phyloP scores from a whole-genome alignment of 2,329 filamentous ascomycete species.

The Arachnomyces sp. region DNA sequence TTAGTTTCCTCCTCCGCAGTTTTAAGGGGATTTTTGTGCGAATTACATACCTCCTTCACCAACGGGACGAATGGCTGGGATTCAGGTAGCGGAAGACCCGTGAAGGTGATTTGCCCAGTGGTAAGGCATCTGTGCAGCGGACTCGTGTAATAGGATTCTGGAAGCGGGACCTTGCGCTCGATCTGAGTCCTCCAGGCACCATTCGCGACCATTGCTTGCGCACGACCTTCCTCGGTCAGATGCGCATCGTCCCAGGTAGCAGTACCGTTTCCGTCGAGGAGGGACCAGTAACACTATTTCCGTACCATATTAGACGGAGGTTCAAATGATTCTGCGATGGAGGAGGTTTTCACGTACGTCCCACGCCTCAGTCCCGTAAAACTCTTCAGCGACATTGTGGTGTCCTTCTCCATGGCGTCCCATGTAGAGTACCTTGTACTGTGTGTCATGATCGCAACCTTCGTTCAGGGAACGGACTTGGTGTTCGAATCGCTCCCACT shows the following conservation, averaged over 20 bases:
- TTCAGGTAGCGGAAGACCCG: conserved; percentile 37
- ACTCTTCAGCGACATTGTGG: conserved; percentile 53
- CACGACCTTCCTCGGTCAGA: conserved; percentile 44
- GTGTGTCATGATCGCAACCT: conserved; percentile 26
- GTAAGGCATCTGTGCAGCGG: conserved; percentile 51
- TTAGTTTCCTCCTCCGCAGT: too few species aligned
- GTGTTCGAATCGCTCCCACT: conserved; percentile 48
- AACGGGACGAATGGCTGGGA: conserved; percentile 43
- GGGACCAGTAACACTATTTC: conserved; percentile 48
- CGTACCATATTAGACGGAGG: neutral
- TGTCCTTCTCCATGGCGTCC: conserved; percentile 54
- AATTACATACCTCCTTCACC: conserved; percentile 44
- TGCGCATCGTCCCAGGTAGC: conserved; percentile 51
- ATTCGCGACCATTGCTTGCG: conserved; percentile 40
- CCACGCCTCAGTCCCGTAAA: conserved; percentile 52
- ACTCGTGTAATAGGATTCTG: conserved; percentile 49
- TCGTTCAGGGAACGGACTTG: conserved; percentile 41
- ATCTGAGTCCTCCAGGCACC: conserved; percentile 44
- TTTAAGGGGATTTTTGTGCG: neutral
- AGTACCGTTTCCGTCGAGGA: conserved; percentile 48
- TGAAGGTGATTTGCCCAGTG: conserved; percentile 49
- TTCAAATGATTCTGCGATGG: too few species aligned
- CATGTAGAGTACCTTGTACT: conserved; percentile 50
- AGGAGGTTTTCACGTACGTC: conserved; percentile 41
- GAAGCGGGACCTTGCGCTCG: conserved; percentile 40